Base-by-base conservation (phyloP, 345 rosid species). In the Sisymbrium irio region DNA sequence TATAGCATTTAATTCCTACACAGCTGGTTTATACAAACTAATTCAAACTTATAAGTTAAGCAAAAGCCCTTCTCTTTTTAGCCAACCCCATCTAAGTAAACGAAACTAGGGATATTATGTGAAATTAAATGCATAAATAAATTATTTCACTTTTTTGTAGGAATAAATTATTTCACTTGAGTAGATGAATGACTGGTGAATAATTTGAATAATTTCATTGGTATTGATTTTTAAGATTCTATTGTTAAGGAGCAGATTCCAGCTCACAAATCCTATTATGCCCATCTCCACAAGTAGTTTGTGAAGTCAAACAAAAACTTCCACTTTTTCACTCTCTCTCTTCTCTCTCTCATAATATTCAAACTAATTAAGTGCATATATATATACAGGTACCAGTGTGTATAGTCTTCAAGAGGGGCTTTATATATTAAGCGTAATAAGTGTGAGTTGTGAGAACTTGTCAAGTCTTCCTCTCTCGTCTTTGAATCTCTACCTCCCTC, bases 291-390 rank as follows among this genome's bases (percentile, higher is more conserved):
- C 71, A 70, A 56, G 55, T 70, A 71, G 80, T 47, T 65, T 71
- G 76, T 56, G 47, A 65, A 64, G 80, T 77, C 80, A 77, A 77
- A 77, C 76, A 70, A 71, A 70, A 77, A 70, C 39, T 64, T 71
- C 67, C 19, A 45, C 65, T 37, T 62, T 62, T 67, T 17, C 5
- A 47, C 51, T 61, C 63, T 67, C 27, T 68, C 37, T 72, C 22
- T 37, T 33, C 22, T 12, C 15, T 41, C 68, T n/a, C 46, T 2
- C 11, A 39, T 25, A 77, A 70, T 77, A 76, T 76, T 69, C 70
- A 76, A 30, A 76, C 49, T 39, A 50, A 28, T 17, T 58, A 35
- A 11, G 17, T 36, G 17, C 37, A 44, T 62, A 62, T 68, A 51
- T 73, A 51, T 65, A 62, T 35, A 30, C 2, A 69, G 35, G 10